phyloP scores from a whole-genome alignment of 2,329 filamentous ascomycete species.

The Monosporascus sp. region DNA sequence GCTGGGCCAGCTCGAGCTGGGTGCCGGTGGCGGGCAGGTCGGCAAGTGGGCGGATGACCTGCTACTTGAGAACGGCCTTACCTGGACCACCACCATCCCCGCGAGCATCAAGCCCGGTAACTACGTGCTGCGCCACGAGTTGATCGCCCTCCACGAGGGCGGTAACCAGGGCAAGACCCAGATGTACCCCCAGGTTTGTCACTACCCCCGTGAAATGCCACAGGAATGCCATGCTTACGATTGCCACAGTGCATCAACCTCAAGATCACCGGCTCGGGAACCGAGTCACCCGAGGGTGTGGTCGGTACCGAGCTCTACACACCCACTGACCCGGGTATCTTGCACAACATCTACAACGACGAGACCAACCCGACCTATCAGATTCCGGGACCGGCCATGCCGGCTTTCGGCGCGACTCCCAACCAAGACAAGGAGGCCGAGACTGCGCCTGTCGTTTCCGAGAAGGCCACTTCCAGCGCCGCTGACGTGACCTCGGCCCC shows the following conservation, averaged over 20 bases:
- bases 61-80: conserved; percentile 40
- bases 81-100: conserved; percentile 40
- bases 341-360: conserved; percentile 5
- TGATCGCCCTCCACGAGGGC: conserved; percentile 42
- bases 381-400: conserved; percentile 1
- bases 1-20: conserved; percentile 28
- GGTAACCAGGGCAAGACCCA: conserved; percentile 34
- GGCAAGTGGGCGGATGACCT: conserved; percentile 29
- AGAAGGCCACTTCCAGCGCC: not conserved
- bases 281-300: not conserved
- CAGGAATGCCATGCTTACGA: too few relatives aligned
- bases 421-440: too few relatives aligned
- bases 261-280: not conserved
- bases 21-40: conserved; percentile 30
- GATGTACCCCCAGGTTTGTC: conserved; percentile 17
- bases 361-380: conserved; percentile 1
- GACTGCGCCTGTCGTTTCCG: too few relatives aligned
- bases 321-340: not conserved
- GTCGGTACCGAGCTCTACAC: not conserved
- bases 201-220: too few relatives aligned
- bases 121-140: conserved; percentile 45
- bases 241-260: not conserved
- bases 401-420: not conserved
- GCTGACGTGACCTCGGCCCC: not conserved
- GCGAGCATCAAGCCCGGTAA: conserved; percentile 36